A percentile compares a stretch with the other conserved stretches of the same genome.
Evolutionary conservation across 306 rosid species (phyloP).

Genomic region (Carpinus fangiana): DNA sequence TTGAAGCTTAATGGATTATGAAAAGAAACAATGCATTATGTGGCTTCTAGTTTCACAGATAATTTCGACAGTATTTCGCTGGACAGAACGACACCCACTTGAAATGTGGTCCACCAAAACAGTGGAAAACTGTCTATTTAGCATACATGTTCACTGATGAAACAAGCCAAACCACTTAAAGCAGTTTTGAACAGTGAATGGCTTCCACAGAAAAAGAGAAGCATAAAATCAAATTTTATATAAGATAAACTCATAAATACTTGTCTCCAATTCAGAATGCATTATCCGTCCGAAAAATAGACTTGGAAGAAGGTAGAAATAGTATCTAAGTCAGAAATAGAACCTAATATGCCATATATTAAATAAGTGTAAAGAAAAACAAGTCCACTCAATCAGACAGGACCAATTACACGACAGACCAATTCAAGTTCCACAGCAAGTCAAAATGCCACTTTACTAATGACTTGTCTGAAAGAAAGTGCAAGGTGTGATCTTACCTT

Average conservation of each 20-base stretch:
- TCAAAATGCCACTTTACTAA: background rate
- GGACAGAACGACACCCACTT: background rate
- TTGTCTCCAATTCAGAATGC: background rate
- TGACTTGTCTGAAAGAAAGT: background rate
- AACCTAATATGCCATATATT: background rate
- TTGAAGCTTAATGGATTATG: background rate
- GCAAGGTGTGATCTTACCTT: slow-evolving; percentile 47
- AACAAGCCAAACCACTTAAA: background rate
- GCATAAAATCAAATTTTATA: background rate
- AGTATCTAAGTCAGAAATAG: background rate
- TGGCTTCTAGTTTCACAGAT: background rate
- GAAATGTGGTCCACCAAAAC: slow-evolving; percentile 1
- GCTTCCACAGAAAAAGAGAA: background rate
- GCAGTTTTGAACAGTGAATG: background rate
- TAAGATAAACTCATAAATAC: background rate
- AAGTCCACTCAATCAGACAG: background rate
- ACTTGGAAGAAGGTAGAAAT: background rate
- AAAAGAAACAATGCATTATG: background rate
- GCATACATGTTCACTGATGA: background rate
- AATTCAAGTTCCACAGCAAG: no score
- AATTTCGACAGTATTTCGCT: background rate
- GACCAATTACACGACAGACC: no score
- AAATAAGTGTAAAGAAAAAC: background rate
- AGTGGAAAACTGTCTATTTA: background rate
- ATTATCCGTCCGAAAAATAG: background rate